Evolutionary conservation across 2,329 filamentous ascomycete genomes (phyloP).

Genomic region (Aspergillus vadensis): DNA sequence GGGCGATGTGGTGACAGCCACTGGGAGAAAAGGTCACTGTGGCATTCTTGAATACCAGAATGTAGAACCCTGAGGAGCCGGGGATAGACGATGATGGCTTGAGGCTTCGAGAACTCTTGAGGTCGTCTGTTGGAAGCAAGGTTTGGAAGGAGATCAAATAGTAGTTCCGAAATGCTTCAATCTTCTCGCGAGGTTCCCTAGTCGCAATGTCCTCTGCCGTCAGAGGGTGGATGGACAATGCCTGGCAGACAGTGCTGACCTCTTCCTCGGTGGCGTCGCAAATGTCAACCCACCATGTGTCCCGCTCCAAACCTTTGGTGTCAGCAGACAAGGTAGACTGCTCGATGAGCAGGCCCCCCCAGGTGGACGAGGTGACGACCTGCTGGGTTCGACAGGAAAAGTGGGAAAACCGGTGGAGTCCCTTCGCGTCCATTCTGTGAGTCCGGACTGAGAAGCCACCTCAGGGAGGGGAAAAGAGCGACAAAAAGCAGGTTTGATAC

Average conservation of each 20-base stretch:
- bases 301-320: conserved; percentile 15
- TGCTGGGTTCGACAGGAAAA: conserved; percentile 85
- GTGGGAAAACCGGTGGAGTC: conserved; percentile 72
- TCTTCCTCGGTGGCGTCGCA: conserved; percentile 85
- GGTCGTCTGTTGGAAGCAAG: conserved; percentile 61
- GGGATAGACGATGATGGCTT: conserved; percentile 52
- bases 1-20: conserved; percentile 77
- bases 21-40: conserved; percentile 90
- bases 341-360: conserved; percentile 23
- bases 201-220: conserved; percentile 94
- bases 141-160: conserved; percentile 97
- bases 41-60: conserved; percentile 91
- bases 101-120: conserved; percentile 43
- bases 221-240: conserved; percentile 88
- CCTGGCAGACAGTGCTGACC: conserved; percentile 79
- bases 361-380: conserved; percentile 18
- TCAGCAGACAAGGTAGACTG: conserved; percentile 18
- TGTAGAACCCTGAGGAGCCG: conserved; percentile 90
- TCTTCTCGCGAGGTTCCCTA: conserved; percentile 94
- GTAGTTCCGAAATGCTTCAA: conserved; percentile 93
- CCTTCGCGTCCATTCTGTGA: conserved; percentile 9
- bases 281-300: conserved; percentile 94
- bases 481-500: not conserved
- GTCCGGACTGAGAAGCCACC: not conserved
- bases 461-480: not conserved